Base-by-base conservation (phyloP, 768 basidiomycete genomes). In the Favolaschia claudopus region DNA sequence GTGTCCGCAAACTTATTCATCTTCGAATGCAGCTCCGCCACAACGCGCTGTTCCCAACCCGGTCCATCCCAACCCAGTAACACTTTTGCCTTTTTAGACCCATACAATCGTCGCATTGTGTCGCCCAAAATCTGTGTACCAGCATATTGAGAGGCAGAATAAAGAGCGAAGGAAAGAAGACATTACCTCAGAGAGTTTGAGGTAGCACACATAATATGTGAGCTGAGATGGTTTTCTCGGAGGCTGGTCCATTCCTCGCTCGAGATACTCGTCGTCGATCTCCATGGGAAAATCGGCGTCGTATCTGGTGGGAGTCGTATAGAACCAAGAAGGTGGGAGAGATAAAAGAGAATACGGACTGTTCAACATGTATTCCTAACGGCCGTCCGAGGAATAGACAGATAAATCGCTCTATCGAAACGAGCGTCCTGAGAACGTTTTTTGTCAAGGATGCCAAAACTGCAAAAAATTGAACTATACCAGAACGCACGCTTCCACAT, bases 261-360 rank as follows among this genome's bases (percentile, higher is more conserved):
- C 72, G 84, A 85, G 86, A 50, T 80, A 86, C 38, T 86, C 85
- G 64, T 87, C 85, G 51, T 75, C 72, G 63, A 72, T 70, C 60
- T 85, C 82, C 19, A 82, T 79, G 32, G 80, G 80, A 1, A 81
- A 69, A 53, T 84, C 83, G 10, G 80, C 73, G 54, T 85, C 84
- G 63, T 84, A 82, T 59, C 83, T 83, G 31, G n/a, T n/a, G n/a
- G n/a, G n/a, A n/a, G n/a, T n/a, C n/a, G n/a, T n/a, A n/a, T n/a
- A n/a, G n/a, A n/a, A n/a, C n/a, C n/a, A n/a, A n/a, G n/a, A n/a
- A n/a, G n/a, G n/a, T n/a, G n/a, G n/a, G n/a, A n/a, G n/a, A n/a
- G n/a, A n/a, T n/a, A n/a, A n/a, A n/a, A n/a, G n/a, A n/a, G n/a
- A n/a, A n/a, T n/a, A n/a, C n/a, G n/a, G n/a, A n/a, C n/a, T n/a